Conservation (phyloP, 2,329 filamentous ascomycete species). For the Lasiodiplodia citricola region DNA sequence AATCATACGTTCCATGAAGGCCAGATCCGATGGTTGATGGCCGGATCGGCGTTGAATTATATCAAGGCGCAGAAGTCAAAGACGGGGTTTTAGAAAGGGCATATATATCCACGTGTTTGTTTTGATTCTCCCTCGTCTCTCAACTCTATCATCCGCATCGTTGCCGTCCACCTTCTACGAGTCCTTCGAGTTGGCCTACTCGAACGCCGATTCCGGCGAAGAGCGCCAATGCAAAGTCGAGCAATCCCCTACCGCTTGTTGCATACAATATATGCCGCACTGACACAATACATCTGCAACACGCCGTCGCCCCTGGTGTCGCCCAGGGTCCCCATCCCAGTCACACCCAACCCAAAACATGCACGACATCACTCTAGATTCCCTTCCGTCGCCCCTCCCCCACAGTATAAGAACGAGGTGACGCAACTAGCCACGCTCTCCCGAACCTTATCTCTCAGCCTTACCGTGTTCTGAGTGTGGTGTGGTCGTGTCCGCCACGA, state of each 20-base stretch:
- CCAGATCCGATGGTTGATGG: constrained; percentile 42
- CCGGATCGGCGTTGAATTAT: constrained; percentile 45
- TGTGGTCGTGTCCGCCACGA: neutral
- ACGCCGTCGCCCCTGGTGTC: neutral
- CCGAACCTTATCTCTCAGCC: neutral
- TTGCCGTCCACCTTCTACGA: neutral
- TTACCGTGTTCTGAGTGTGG: neutral
- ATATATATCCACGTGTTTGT: no score
- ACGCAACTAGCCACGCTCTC: neutral
- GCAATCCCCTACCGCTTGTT: neutral
- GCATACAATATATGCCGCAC: neutral
- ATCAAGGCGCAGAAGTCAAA: constrained; percentile 26
- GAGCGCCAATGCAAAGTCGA: neutral
- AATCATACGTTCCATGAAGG: constrained; percentile 42
- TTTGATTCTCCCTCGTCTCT: no score
- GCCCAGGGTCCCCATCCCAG: neutral
- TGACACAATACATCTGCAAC: neutral
- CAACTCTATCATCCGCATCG: no score
- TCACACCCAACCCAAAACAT: neutral
- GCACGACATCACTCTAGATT: neutral
- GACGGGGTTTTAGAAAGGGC: constrained; percentile 34
- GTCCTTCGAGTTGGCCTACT: no score
- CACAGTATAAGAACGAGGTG: neutral
- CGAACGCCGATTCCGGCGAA: no score
- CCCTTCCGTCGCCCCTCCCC: neutral